Evolutionary conservation across 1,284 basidiomycete species (phyloP).

Genomic region (Trichosporon sp.): DNA sequence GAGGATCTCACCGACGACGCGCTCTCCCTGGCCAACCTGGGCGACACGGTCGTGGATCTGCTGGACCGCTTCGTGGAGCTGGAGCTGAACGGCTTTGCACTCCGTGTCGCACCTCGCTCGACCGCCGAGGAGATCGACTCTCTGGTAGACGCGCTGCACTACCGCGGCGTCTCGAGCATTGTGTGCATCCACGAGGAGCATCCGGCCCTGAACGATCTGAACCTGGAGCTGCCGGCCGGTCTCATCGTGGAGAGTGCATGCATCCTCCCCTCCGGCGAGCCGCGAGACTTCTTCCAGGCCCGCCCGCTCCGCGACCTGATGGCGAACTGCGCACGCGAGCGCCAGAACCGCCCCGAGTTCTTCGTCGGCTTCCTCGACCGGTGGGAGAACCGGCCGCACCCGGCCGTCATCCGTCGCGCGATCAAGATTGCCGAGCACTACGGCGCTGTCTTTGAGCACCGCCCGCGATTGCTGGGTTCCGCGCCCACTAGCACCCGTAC

Average conservation of each 20-base stretch:
- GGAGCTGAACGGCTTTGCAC: constrained; percentile 22
- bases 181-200: constrained; percentile 19
- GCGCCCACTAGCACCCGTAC: constrained; percentile 5
- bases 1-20: constrained; percentile 11
- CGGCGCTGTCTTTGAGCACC: constrained; percentile 26
- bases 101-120: constrained; percentile 21
- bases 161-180: constrained; percentile 15
- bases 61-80: constrained; percentile 20
- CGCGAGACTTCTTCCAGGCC: constrained; percentile 27
- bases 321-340: constrained; percentile 22
- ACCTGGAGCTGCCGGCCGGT: constrained; percentile 5
- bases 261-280: constrained; percentile 24
- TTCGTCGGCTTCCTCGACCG: constrained; percentile 25
- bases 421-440: constrained; percentile 25
- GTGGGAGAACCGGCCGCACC: constrained; percentile 23
- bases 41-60: constrained; percentile 17
- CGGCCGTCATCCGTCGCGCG: constrained; percentile 24
- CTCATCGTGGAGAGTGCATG: constrained; percentile 27
- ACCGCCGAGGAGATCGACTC: constrained; percentile 11
- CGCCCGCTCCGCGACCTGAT: constrained; percentile 19
- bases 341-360: constrained; percentile 22
- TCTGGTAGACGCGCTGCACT: constrained; percentile 19
- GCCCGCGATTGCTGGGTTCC: not conserved
- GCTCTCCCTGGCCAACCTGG: not conserved
- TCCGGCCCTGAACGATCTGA: constrained; percentile 19